A percentile compares a stretch with the other conserved stretches of the same genome.
Evolutionary conservation across 2,329 filamentous ascomycete genomes (phyloP).

Genomic region (Aureobasidium uvarum): DNA sequence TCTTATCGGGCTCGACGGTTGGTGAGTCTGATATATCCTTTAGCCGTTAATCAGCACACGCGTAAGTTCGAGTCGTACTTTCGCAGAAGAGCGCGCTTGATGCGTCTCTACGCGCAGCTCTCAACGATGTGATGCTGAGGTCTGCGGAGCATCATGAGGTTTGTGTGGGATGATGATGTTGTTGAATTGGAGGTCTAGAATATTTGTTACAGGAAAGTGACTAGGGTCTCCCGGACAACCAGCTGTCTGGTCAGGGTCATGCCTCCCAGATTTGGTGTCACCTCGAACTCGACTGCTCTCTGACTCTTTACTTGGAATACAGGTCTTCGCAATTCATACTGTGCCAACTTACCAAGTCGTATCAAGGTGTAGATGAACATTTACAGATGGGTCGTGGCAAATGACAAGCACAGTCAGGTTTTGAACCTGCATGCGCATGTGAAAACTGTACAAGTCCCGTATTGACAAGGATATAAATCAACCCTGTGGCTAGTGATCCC

Average conservation of each 20-base stretch:
- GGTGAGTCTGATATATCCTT: background rate
- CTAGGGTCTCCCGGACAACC: background rate
- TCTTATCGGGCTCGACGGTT: background rate
- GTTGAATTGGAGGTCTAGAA: background rate
- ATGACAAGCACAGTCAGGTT: background rate
- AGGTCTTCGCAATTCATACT: background rate
- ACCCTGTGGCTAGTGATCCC: background rate
- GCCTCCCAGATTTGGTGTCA: background rate
- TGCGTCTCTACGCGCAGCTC: background rate
- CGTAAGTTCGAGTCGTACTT: background rate
- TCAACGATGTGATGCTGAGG: background rate
- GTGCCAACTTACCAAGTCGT: too few species aligned
- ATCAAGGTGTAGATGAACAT: too few species aligned
- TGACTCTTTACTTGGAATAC: background rate
- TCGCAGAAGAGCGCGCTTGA: background rate
- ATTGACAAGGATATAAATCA: background rate
- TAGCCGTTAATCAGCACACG: background rate
- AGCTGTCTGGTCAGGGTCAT: background rate
- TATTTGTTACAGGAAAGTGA: too few species aligned
- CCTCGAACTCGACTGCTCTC: background rate
- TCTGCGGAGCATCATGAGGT: background rate
- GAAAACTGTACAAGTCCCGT: background rate
- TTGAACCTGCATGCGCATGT: background rate
- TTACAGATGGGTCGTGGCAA: too few species aligned
- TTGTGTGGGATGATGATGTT: background rate